phyloP scores from a whole-genome alignment of 495 filamentous ascomycete genomes.

The Annulohypoxylon bovei region DNA sequence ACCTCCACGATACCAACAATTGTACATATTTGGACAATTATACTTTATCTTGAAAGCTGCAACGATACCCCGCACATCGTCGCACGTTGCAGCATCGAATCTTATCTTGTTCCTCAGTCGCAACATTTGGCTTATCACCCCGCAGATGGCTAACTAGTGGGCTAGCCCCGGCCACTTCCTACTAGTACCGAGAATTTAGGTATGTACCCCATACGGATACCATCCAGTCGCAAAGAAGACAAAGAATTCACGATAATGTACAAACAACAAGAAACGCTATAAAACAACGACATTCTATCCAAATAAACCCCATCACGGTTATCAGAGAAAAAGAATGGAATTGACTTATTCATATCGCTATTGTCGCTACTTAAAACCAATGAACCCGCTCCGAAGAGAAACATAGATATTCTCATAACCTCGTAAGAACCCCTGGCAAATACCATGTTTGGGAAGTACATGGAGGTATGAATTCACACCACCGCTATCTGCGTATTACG shows the following conservation, averaged over 20 bases:
- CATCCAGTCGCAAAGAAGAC: neutral
- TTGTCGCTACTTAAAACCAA: neutral
- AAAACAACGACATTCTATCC: neutral
- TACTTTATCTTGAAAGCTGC: neutral
- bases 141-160: constrained; percentile 19
- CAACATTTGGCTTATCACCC: constrained; percentile 31
- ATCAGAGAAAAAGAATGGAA: constrained; percentile 1
- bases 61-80: constrained; percentile 29
- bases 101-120: constrained; percentile 23
- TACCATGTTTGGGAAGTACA: neutral
- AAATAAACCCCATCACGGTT: neutral
- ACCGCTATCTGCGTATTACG: neutral
- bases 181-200: neutral
- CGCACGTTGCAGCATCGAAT: constrained; percentile 15
- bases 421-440: neutral
- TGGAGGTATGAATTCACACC: neutral
- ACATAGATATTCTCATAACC: constrained; percentile 8
- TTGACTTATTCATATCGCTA: constrained; percentile 18
- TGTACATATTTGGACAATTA: neutral
- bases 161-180: constrained; percentile 9
- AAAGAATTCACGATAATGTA: neutral
- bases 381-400: constrained; percentile 6
- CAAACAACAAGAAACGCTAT: neutral
- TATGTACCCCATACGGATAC: neutral
- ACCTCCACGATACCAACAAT: constrained; percentile 12